Evolutionary conservation across 2,329 filamentous ascomycete species (phyloP), one percentile per base, ranked within the genome.

Genomic region (Aspergillus novofumigatus): DNA sequence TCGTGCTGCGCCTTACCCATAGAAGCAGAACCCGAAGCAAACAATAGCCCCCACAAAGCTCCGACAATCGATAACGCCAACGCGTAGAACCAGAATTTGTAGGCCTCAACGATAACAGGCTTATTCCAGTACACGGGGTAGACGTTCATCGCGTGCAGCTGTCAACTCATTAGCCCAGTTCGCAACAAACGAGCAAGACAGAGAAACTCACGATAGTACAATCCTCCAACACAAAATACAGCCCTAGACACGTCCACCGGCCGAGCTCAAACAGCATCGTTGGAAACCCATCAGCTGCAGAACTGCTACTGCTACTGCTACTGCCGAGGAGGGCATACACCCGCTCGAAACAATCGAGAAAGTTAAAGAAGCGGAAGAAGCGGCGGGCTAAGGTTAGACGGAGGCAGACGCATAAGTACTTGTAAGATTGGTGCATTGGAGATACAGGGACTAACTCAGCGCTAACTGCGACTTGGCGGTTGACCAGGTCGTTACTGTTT

Each of bases 11-110:
- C 35, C 1, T 45, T 45, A 20, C 42, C 42, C 3, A 1, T 17
- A 11, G 77, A 59, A 48, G 61, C 50, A 69, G 70, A n/a, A 6
- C 50, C 17, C 10, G 60, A 42, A 20, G 21, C 26, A 47, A 62
- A 59, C 23, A 65, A 45, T 38, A 71, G 53, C 4, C 60, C 61
- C 63, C 65, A 71, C 0, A 67, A 29, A 10, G 63, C 60, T 0
- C 68, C 66, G 2, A 81, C 45, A 0, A 83, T 72, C 0, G 81
- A 83, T 57, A 82, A 80, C 10, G 74, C 74, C 23, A 91, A 74
- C 0, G 81, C 81, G 42, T 86, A 83, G 61, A 90, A 82, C 89
- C 89, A 92, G 71, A 88, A 86, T 53, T 84, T 81, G 72, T 89
- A 84, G 0, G 83, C 83, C 72, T 91, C 86, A 23, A 81, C 59